Evolutionary conservation across 2,329 filamentous ascomycete species (phyloP), one percentile per base, ranked within the genome.

Genomic region (Cladosporium phlei): DNA sequence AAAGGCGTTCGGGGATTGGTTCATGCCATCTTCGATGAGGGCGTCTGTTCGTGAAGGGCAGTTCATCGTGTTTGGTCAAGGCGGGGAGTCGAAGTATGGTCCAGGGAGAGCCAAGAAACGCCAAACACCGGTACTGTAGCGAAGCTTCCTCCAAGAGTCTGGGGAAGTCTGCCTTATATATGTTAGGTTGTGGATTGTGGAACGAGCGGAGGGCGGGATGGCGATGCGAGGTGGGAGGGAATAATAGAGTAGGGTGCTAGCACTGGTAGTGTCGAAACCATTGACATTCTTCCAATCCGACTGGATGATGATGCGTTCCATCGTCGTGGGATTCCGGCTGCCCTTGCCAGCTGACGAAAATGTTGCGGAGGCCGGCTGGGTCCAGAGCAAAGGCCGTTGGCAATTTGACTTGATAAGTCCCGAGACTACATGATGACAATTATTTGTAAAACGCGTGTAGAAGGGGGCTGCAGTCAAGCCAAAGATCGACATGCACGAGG

Each of bases 31-130:
- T 39, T 72, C 62, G 22, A 72, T 69, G 47, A 78, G 72, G 9
- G 68, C 67, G 50, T 85, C 80, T 24, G 73, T 78, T 54, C 78
- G 71, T 5, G 80, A 83, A 48, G 80, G 80, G 61, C 80, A 82
- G 58, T 84, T 84, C 81, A 85, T 85, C n/a, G n/a, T n/a, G 45
- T 19, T 54, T 19, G 27, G 16, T n/a, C n/a, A n/a, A n/a, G n/a
- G n/a, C n/a, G n/a, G n/a, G n/a, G n/a, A n/a, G n/a, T n/a, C n/a
- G n/a, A n/a, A n/a, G n/a, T n/a, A n/a, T n/a, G n/a, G n/a, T n/a
- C n/a, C n/a, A n/a, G n/a, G n/a, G n/a, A n/a, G n/a, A n/a, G n/a
- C 38, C 40, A 34, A 44, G 40, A 44, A n/a, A n/a, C n/a, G n/a
- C n/a, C n/a, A n/a, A n/a, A n/a, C 25, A 34, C 21, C 22, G 32